These are phyloP conservation scores for Neocucurbitaria cava DNA, from an alignment of 2,329 filamentous ascomycete species.

Conservation along the genomic window DNA sequence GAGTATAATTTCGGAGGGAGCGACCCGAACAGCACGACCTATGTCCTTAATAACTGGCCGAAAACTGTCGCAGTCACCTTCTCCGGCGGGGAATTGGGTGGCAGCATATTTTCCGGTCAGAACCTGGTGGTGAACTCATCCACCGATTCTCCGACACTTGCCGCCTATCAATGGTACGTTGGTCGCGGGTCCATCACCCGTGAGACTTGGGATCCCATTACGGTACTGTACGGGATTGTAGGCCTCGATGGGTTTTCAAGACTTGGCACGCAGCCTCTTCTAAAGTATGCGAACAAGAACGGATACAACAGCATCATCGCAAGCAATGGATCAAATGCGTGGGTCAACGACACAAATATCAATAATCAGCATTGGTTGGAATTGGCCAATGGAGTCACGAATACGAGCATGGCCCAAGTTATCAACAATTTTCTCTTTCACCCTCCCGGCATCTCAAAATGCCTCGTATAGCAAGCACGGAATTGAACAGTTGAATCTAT, in stretches of 20 bases:
- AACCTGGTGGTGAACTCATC: constrained; percentile 37
- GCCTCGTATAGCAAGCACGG: background rate
- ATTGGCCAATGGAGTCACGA: background rate
- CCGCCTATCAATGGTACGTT: constrained; percentile 31
- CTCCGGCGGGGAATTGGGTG: constrained; percentile 56
- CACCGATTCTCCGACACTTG: constrained; percentile 22
- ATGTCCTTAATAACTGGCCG: constrained; percentile 58
- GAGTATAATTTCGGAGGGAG: constrained; percentile 60
- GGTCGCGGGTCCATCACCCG: constrained; percentile 24
- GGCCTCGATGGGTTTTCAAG: constrained; percentile 42
- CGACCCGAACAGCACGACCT: constrained; percentile 48
- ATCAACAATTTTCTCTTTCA: background rate
- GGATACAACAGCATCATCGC: constrained; percentile 53
- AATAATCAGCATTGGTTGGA: constrained; percentile 48
- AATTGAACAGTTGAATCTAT: background rate
- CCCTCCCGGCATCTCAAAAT: background rate
- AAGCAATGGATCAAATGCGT: constrained; percentile 52
- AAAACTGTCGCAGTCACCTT: constrained; percentile 46
- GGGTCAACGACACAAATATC: constrained; percentile 48
- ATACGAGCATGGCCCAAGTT: background rate
- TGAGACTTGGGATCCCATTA: constrained; percentile 34
- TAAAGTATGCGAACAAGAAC: constrained; percentile 39
- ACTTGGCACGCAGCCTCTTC: background rate
- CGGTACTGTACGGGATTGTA: constrained; percentile 26
- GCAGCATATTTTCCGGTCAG: constrained; percentile 50